A percentile compares a stretch with the other conserved stretches of the same genome.
These are phyloP conservation scores for Rhizophora mangle DNA, from an alignment of 345 rosid species.

Conservation along the genomic window DNA sequence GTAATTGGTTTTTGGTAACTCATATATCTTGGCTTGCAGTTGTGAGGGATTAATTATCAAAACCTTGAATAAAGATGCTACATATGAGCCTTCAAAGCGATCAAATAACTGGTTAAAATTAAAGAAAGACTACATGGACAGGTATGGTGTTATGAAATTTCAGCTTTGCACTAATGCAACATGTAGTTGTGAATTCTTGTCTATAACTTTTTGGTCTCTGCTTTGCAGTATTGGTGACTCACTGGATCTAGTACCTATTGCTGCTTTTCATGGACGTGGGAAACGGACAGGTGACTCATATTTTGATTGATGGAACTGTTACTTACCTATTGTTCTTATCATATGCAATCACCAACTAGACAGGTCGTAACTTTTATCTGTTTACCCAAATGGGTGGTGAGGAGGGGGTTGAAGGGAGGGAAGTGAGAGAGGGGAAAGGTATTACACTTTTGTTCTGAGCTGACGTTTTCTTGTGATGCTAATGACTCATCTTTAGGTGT, in stretches of 20 bases:
- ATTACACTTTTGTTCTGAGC: slow-evolving; percentile 2
- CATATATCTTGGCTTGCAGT: slow-evolving; percentile 44
- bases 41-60: slow-evolving; percentile 96
- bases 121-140: slow-evolving; percentile 95
- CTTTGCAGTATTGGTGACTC: slow-evolving; percentile 82
- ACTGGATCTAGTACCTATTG: slow-evolving; percentile 92
- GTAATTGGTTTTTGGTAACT: not conserved
- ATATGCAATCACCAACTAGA: not conserved
- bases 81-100: slow-evolving; percentile 96
- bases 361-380: not conserved
- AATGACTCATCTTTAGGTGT: slow-evolving; percentile 47
- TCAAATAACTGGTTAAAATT: slow-evolving; percentile 90
- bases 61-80: slow-evolving; percentile 81
- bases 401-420: not conserved
- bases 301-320: slow-evolving; percentile 2
- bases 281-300: slow-evolving; percentile 68
- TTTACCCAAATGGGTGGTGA: not conserved
- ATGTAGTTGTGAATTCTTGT: not conserved
- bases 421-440: not conserved
- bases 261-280: slow-evolving; percentile 94
- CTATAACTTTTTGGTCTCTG: slow-evolving; percentile 3
- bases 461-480: slow-evolving; percentile 19
- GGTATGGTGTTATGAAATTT: slow-evolving; percentile 34
- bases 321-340: not conserved
- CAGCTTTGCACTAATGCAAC: not conserved